Base-by-base conservation (phyloP, 805 yeast genomes). In the Kockiozyma suomiensis region DNA sequence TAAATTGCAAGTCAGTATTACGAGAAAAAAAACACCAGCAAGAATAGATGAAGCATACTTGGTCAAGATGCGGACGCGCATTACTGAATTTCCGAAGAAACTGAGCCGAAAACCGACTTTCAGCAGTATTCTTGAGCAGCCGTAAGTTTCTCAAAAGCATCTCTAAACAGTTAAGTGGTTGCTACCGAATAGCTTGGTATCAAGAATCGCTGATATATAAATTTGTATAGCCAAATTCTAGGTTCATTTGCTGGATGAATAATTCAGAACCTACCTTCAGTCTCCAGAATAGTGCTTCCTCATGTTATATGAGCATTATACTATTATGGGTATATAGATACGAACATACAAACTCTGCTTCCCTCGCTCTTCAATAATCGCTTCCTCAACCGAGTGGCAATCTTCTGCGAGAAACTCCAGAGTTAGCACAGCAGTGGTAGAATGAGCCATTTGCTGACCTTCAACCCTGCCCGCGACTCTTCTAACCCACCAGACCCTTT, bases 81-180 rank as follows among this genome's bases (percentile, higher is more conserved):
- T 25, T 49, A 26, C 53, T 49, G 28, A 49, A 30, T 7, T 23
- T 35, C 53, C 53, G 51, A 13, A 45, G 42, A 38, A 38, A 38
- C 17, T n/a, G 42, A n/a, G 17, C 21, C 42, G 42, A 38, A 17
- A 7, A n/a, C 42, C 19, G n/a, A 13, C 42, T 13, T 17, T 38
- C 19, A 3, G 21, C 42, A 13, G 19, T 21, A 15, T 4, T 17
- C 42, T 38, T 38, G 2, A 38, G 19, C 21, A 17, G 26, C 47
- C 23, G 47, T 12, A 23, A n/a, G n/a, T 42, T 23, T 21, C 32
- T 26, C 8, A n/a, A 12, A 12, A 26, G 21, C 28, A 42, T 23
- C 17, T 23, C n/a, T 42, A n/a, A n/a, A n/a, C n/a, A n/a, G n/a
- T 10, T 30, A 30, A 30, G 10, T 30, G 33, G 33, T n/a, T n/a